Base-by-base conservation (phyloP, 768 basidiomycete genomes). In the Leccinum boreale region DNA sequence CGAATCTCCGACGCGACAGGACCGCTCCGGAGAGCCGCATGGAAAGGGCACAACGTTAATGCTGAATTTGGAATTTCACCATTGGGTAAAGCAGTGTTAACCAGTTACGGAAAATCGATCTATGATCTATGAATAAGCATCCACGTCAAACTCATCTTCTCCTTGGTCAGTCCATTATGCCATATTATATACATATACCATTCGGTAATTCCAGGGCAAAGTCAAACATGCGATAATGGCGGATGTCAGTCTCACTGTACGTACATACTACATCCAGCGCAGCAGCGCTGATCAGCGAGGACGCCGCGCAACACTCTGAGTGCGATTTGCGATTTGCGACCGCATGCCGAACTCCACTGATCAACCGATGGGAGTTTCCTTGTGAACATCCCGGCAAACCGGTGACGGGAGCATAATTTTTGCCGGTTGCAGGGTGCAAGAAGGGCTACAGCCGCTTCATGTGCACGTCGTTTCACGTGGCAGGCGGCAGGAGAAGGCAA, bases 1-100 rank as follows among this genome's bases (percentile, higher is more conserved):
- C 65, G 11, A 59, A 71, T 59, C 65, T 67, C 70, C 67, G 69
- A 67, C 67, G 19, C 26, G 61, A 63, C 66, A 68, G 51, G 55
- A 31, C 50, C 62, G 33, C 33, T 3, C 33, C 33, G 66, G 65
- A 64, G 35, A 23, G 26, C 58, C 58, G 58, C 58, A 58, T 67
- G 58, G 45, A 11, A 50, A 21, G 19, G 19, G 17, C 3, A 26
- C 23, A 19, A 17, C 33, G 31, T 33, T 29, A n/a, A 23, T 51
- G 54, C 24, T 17, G 50, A 49, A 45, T 56, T 19, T 5, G 42
- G 64, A 68, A 61, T 42, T 65, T 65, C 53, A 63, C 68, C 39
- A 70, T 70, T 70, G 63, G 67, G 26, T 35, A 8, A 52, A 5
- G 15, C 24, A 4, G n/a, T 10, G 39, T n/a, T 46, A 9, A 1